Base-by-base conservation (phyloP, 2,329 filamentous ascomycete genomes). In the Aschersonia sp. region DNA sequence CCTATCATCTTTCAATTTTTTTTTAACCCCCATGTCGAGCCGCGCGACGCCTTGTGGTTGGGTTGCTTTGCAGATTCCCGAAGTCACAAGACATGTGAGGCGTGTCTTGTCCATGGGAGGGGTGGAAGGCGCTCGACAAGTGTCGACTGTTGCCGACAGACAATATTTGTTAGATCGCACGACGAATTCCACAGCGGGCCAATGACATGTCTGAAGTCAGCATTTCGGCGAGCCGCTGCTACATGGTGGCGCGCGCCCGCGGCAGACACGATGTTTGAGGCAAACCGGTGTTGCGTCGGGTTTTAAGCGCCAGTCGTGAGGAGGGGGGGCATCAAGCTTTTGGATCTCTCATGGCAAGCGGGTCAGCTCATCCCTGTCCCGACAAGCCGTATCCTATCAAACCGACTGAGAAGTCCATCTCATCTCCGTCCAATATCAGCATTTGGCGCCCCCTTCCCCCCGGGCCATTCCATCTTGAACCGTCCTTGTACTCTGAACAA, bases 251-350 rank as follows among this genome's bases (percentile, higher is more conserved):
- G 43, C 28, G 6, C 38, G 30, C 12, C 32, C 32, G 20, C 20
- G 20, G 20, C 20, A 20, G 20, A 20, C 20, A 20, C 20, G 20
- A 20, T 20, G 20, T 20, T 20, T 20, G 20, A 20, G 20, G 20
- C 20, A 20, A 20, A 20, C 20, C 20, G 20, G 20, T 20, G 20
- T 20, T 20, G 20, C 20, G 20, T 20, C 20, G 20, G 20, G 20
- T 20, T 63, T 71, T 77, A 77, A 67, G 73, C 74, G 73, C 73
- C 55, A 55, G 49, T 12, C 32, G 32, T 7, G 12, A 9, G 40
- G 54, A 61, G 55, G 59, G 61, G 70, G 68, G 64, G 67, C 49
- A 47, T 49, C 51, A 53, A 53, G 43, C 47, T 47, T 49, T 47
- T 43, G 45, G 48, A 10, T 6, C 10, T 38, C 32, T 6, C 6